A percentile compares a stretch with the other conserved stretches of the same genome.
phyloP scores from a whole-genome alignment of 1,284 basidiomycete species.

The Trametes sp. region DNA sequence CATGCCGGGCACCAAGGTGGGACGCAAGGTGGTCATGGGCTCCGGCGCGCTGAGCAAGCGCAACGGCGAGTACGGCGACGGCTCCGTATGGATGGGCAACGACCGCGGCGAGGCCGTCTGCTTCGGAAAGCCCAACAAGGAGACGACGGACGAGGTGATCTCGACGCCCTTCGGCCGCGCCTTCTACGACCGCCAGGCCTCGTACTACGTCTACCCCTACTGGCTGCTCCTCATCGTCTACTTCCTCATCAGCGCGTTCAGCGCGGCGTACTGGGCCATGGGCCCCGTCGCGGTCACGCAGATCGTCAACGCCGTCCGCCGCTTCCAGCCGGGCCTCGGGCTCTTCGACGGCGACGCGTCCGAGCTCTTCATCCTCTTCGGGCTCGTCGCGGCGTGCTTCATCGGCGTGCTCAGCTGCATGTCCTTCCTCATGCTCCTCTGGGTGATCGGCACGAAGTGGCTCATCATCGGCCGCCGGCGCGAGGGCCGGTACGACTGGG shows the following conservation, averaged over 20 bases:
- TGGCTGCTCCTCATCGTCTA: constrained; percentile 45
- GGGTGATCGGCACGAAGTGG: constrained; percentile 53
- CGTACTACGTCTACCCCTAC: constrained; percentile 53
- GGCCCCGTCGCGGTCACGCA: constrained; percentile 49
- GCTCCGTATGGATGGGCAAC: constrained; percentile 56
- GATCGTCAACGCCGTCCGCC: constrained; percentile 43
- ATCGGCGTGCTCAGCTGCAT: constrained; percentile 46
- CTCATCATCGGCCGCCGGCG: constrained; percentile 47
- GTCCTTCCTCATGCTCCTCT: constrained; percentile 45
- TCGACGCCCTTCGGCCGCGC: constrained; percentile 54
- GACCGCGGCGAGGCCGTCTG: constrained; percentile 48
- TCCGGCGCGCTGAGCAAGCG: constrained; percentile 52
- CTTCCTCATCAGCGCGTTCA: constrained; percentile 29
- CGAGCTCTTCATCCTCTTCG: constrained; percentile 47
- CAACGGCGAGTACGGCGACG: constrained; percentile 47
- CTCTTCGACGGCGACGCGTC: constrained; percentile 48
- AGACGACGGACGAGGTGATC: constrained; percentile 39
- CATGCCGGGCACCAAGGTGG: constrained; percentile 49
- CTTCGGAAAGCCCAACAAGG: constrained; percentile 37
- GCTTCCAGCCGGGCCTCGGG: constrained; percentile 39
- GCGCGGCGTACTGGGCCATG: constrained; percentile 52
- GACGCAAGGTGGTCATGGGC: constrained; percentile 51
- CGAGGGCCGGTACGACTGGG: constrained; percentile 51
- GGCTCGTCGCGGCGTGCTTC: constrained; percentile 47
- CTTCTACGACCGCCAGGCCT: constrained; percentile 50